phyloP scores from a whole-genome alignment of 2,329 filamentous ascomycete genomes.

The Dothistroma septosporum region DNA sequence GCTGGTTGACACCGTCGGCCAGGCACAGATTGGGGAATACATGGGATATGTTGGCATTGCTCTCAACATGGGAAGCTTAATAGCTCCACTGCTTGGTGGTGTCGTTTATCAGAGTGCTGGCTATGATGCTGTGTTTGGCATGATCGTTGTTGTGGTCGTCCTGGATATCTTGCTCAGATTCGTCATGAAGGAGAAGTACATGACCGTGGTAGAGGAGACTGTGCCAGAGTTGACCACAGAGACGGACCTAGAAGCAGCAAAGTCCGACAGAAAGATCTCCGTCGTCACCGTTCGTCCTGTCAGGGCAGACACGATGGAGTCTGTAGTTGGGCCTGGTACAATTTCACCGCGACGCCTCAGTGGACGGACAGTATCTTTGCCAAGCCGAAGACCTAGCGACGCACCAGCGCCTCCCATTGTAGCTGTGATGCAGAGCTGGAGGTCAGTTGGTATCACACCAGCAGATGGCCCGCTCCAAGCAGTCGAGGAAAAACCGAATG shows the following conservation, averaged over 20 bases:
- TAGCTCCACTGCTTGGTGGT: conserved; percentile 64
- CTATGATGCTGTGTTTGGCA: conserved; percentile 23
- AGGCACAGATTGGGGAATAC: conserved; percentile 56
- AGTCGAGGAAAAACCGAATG: background rate
- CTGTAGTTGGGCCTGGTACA: background rate
- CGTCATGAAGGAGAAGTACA: conserved; percentile 19
- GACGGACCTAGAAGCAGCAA: background rate
- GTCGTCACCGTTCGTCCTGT: background rate
- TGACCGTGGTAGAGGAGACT: background rate
- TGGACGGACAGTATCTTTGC: background rate
- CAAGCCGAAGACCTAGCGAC: background rate
- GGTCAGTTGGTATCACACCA: background rate
- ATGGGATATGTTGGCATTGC: conserved; percentile 63
- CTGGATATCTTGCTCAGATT: conserved; percentile 21
- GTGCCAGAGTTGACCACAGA: background rate
- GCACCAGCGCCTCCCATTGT: background rate
- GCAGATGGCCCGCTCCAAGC: background rate
- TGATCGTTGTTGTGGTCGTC: conserved; percentile 16
- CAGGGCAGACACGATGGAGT: background rate
- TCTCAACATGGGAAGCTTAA: conserved; percentile 59
- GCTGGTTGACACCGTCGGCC: conserved; percentile 63
- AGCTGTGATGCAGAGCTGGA: background rate
- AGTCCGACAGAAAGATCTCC: background rate
- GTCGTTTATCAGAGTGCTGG: conserved; percentile 56
- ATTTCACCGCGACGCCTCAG: background rate